Percentiles rank a stretch among this genome's conserved stretches.
Evolutionary conservation across 768 basidiomycete genomes (phyloP).

Genomic region (Bullera alba): DNA sequence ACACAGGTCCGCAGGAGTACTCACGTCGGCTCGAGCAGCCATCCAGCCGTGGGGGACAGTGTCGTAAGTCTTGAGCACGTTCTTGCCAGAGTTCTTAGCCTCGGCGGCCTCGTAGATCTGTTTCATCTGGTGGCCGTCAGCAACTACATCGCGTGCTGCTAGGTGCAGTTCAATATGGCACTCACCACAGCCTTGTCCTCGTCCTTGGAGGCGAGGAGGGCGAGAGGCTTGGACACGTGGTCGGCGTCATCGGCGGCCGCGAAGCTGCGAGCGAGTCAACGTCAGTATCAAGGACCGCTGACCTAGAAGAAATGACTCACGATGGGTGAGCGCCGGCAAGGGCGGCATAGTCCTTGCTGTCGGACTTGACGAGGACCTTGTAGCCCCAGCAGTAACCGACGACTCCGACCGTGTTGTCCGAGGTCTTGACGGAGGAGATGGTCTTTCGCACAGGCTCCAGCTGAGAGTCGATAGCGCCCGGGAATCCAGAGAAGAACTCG

Average conservation of each 20-base stretch:
- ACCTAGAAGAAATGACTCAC: constrained; percentile 45
- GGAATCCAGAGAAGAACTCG: constrained; percentile 53
- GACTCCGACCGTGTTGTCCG: constrained; percentile 14
- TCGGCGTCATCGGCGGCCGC: constrained; percentile 50
- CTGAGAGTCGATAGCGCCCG: constrained; percentile 50
- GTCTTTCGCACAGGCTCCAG: constrained; percentile 6
- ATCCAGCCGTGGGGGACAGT: constrained; percentile 31
- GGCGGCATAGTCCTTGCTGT: constrained; percentile 44
- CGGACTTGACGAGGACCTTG: constrained; percentile 16
- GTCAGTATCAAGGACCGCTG: not conserved
- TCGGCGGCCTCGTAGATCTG: constrained; percentile 24
- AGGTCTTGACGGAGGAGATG: constrained; percentile 14
- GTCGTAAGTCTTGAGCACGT: constrained; percentile 22
- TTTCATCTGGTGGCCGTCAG: constrained; percentile 20
- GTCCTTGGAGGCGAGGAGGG: constrained; percentile 56
- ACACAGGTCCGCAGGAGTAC: constrained; percentile 6
- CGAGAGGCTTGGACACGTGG: constrained; percentile 54
- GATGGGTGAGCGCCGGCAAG: constrained; percentile 49
- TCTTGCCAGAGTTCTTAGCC: constrained; percentile 30
- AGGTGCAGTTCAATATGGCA: not conserved
- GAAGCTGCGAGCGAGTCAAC: constrained; percentile 13
- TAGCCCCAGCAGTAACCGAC: constrained; percentile 42
- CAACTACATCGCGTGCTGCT: too few relatives aligned
- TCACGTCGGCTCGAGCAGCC: constrained; percentile 37
- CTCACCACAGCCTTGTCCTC: constrained; percentile 57